Evolutionary conservation across 2,329 filamentous ascomycete species (phyloP), one percentile per base, ranked within the genome.

Genomic region (Alternaria triticina): DNA sequence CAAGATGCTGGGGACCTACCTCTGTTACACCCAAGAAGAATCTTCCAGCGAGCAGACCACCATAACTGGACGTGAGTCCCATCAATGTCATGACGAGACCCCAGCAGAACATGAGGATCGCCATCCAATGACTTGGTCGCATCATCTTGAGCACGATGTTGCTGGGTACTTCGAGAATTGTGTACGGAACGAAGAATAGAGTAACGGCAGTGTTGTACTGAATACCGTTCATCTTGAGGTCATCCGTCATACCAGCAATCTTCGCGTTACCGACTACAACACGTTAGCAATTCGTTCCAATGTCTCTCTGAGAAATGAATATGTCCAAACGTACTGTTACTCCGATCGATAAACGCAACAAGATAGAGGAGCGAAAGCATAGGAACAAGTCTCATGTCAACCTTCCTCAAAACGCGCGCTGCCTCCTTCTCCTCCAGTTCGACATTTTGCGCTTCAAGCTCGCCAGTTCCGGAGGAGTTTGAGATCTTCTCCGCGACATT

Each of bases 11-110:
- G 45, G 8, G 6, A 51, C 59, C 70, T 65, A 74, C 82, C 67
- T 81, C 79, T 17, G 77, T 76, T 2, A 81, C 73, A 12, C 79
- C 79, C 3, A 81, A 61, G 52, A 81, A 77, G n/a, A 76, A 85
- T 4, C 85, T 81, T 6, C 81, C 82, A 2, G 82, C 82, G 67
- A 86, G 80, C 4, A 86, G 77, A 5, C 84, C 84, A 5, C 74
- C 71, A 57, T 82, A 86, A 62, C 82, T 84, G 15, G 78, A 74
- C 13, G 85, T 82, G 2, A 86, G 67, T 0, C 83, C 82, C 85
- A 77, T 78, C 11, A 77, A 60, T 5, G 73, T 75, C 73, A 76
- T 84, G 77, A 54, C 83, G 69, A 71, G 76, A 49, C 81, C 81
- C 81, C 81, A 83, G 6, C 59, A 65, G 25, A 80, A 73, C 70